Base-by-base conservation (phyloP, 495 filamentous ascomycete species). In the Trichoderma virens region DNA sequence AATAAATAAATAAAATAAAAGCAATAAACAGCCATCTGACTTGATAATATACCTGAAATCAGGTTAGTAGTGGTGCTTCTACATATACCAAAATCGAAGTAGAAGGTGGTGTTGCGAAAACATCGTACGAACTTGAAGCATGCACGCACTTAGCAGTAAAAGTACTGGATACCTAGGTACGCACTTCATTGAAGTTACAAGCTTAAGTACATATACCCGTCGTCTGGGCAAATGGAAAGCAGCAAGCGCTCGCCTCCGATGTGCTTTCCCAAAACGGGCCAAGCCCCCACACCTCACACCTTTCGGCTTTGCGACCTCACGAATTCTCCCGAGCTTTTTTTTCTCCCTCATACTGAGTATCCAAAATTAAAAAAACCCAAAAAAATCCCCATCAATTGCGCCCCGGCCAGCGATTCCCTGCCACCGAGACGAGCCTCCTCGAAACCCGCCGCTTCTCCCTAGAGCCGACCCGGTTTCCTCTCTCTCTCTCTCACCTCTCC, bases 321-420 rank as follows among this genome's bases (percentile, higher is more conserved):
- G 61, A 62, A 62, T 45, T 62, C 61, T 43, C 61, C 61, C 61
- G 61, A 62, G 61, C 34, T 62, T 62, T 62, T 62, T 62, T 30
- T 45, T 43, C 35, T 27, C 39, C 20, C 32, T 35, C 20, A 30
- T 38, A 62, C 34, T 30, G 38, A 14, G 8, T 7, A 47, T 47
- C 43, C 43, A 47, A 18, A 61, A 54, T 47, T 32, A n/a, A 51
- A 51, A 51, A 51, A 51, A 56, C 7, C 62, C 20, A n/a, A 59
- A 43, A 47, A 45, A 51, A 38, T 61, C 32, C 6, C 45, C 51
- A 30, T 30, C 63, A 30, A 59, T 63, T 34, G 18, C 35, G 28
- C 41, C 1, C 25, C 61, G 51, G 51, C 28, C 16, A 56, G 51
- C 25, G 51, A 56, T 56, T 56, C 51, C 25, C 23, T n/a, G 25